Base-by-base conservation (phyloP, 1,284 basidiomycete species). In the Cryptococcus sp. region DNA sequence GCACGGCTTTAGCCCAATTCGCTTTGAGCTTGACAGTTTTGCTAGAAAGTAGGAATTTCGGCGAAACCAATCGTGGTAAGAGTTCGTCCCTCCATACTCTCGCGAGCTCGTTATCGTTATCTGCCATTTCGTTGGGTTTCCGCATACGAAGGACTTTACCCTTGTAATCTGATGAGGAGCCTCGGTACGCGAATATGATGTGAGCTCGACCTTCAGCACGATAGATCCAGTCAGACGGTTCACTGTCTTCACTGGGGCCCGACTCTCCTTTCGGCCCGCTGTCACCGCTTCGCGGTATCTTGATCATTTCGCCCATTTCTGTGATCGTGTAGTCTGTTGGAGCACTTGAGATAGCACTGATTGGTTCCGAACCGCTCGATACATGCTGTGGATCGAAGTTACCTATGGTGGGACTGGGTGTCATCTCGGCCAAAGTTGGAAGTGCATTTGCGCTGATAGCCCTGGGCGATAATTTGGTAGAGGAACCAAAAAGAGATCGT, bases 201-300 rank as follows among this genome's bases (percentile, higher is more conserved):
- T 89, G 88, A 7, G 89, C 87, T n/a, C 88, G 89, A 13, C 92
- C 92, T 76, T 95, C 92, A 1, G 89, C 85, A 34, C 91, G 78
- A 70, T 95, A 96, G 58, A 73, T 77, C 92, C 91, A 95, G 70
- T 90, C 79, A 5, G 70, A 63, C 0, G 85, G 58, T 11, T 52
- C 35, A 2, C 67, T 70, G 13, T 61, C 59, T 45, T 38, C 54
- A 1, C 53, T 55, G 34, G 60, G 42, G 34, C 50, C 42, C 50
- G 48, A 5, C 32, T 4, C n/a, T 6, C 38, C 15, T 8, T 49
- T 8, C 36, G 50, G 11, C 7, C 31, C 13, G n/a, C n/a, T 14
- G 14, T 11, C 5, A 30, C 38, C 38, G 5, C 10, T 13, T 5
- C 42, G 43, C n/a, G 59, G 58, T 10, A 67, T 56, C 51, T 62